Conservation (phyloP, 1,139 yeast species). For the Suhomyces kunorum region DNA sequence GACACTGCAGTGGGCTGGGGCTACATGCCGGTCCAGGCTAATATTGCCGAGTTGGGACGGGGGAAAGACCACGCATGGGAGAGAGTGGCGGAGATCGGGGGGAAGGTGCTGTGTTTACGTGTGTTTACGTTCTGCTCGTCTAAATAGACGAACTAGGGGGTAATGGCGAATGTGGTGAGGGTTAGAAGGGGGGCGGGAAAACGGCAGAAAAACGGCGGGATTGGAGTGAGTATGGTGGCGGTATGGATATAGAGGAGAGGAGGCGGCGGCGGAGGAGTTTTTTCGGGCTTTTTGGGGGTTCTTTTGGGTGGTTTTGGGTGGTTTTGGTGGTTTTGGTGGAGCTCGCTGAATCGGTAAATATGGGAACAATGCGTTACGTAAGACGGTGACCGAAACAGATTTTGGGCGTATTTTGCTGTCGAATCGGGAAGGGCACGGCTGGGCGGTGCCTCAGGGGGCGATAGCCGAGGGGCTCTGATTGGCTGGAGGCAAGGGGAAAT, state of each 20-base stretch:
- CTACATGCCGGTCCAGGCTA: conserved; percentile 6
- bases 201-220: neutral
- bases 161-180: too few species aligned
- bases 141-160: conserved; percentile 4
- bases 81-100: neutral
- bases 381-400: conserved; percentile 1
- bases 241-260: too few species aligned
- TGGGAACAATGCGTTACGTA: conserved; percentile 5
- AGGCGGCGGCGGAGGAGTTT: too few species aligned
- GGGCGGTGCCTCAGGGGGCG: conserved; percentile 1
- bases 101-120: neutral
- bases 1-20: neutral
- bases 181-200: too few species aligned
- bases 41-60: conserved; percentile 3
- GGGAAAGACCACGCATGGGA: neutral
- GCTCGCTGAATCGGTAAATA: neutral
- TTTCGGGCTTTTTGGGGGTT: too few species aligned
- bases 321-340: too few species aligned
- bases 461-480: neutral
- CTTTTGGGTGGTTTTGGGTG: too few species aligned
- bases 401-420: conserved; percentile 5
- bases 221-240: too few species aligned
- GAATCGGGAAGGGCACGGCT: conserved; percentile 6
- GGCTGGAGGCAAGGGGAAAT: neutral
- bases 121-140: conserved; percentile 4